These are phyloP conservation scores for Aspergillus brunneoviolaceus DNA, from an alignment of 2,329 filamentous ascomycete species.

Conservation along the genomic window DNA sequence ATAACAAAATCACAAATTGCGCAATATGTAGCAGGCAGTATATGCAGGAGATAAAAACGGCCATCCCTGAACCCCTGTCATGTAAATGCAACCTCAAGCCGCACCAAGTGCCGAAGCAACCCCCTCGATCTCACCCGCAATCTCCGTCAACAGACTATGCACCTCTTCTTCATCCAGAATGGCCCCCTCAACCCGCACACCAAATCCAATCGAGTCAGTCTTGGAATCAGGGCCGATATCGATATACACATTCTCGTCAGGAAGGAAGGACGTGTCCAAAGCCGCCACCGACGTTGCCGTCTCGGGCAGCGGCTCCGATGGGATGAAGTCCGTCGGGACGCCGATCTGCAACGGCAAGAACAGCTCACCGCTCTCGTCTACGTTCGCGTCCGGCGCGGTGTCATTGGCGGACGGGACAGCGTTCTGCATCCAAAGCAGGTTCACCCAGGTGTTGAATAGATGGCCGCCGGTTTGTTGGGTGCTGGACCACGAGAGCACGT, in stretches of 20 bases:
- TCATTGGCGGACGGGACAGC: slow-evolving; percentile 6
- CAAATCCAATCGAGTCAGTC: slow-evolving; percentile 28
- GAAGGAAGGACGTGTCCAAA: slow-evolving; percentile 26
- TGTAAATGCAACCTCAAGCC: not conserved
- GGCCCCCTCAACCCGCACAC: slow-evolving; percentile 29
- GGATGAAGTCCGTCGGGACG: slow-evolving; percentile 29
- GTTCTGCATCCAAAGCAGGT: slow-evolving; percentile 32
- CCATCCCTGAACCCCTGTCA: too few relatives aligned
- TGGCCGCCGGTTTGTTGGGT: slow-evolving; percentile 7
- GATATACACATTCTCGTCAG: slow-evolving; percentile 25
- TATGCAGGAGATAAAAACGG: too few relatives aligned
- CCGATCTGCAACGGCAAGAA: slow-evolving; percentile 27
- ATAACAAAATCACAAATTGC: too few relatives aligned
- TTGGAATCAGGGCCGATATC: slow-evolving; percentile 27
- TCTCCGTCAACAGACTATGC: slow-evolving; percentile 17
- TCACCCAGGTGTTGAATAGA: slow-evolving; percentile 35
- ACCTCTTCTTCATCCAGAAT: slow-evolving; percentile 20
- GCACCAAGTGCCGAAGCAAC: slow-evolving; percentile 6
- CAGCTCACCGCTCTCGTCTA: slow-evolving; percentile 4
- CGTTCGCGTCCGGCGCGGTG: not conserved
- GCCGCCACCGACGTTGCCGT: slow-evolving; percentile 20
- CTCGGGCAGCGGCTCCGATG: slow-evolving; percentile 11
- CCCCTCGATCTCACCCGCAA: slow-evolving; percentile 22
- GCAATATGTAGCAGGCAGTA: too few relatives aligned
- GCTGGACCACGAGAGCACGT: slow-evolving; percentile 25